Evolutionary conservation across 371 early-diverging fungal genomes (phyloP).

Genomic region (Coemansia sp.): DNA sequence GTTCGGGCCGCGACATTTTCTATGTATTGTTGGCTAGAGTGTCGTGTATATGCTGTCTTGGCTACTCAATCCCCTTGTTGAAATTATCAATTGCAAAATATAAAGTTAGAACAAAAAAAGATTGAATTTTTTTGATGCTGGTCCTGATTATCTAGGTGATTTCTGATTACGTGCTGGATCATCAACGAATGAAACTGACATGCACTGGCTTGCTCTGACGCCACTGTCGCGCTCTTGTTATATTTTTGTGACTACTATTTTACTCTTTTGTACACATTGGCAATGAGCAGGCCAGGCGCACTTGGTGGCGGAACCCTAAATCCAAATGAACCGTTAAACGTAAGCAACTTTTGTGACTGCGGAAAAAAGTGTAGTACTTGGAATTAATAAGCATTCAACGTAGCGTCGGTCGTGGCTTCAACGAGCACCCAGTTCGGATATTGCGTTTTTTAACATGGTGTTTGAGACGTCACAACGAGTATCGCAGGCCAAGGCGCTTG

Average conservation of each 20-base stretch:
- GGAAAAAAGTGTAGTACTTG: constrained; percentile 1
- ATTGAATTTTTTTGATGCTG: neutral
- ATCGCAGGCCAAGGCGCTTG: neutral
- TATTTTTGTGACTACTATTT: no score
- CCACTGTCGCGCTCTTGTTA: no score
- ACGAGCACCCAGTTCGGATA: constrained; percentile 28
- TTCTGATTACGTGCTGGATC: no score
- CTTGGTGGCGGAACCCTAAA: neutral
- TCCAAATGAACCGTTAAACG: neutral
- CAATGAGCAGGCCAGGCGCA: neutral
- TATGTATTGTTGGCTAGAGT: neutral
- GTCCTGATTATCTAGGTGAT: neutral
- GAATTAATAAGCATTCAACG: no score
- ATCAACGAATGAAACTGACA: no score
- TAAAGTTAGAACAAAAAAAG: no score
- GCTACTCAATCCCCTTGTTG: no score
- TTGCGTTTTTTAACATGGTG: constrained; percentile 30
- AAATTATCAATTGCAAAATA: no score
- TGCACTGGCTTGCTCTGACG: no score
- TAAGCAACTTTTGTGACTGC: constrained; percentile 8
- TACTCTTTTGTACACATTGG: neutral
- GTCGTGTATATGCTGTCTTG: no score
- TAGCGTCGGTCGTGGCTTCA: constrained; percentile 28
- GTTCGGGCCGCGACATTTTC: constrained; percentile 90
- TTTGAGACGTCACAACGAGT: constrained; percentile 10